Evolutionary conservation across 345 rosid genomes (phyloP).

Genomic region (Litchi chinensis): DNA sequence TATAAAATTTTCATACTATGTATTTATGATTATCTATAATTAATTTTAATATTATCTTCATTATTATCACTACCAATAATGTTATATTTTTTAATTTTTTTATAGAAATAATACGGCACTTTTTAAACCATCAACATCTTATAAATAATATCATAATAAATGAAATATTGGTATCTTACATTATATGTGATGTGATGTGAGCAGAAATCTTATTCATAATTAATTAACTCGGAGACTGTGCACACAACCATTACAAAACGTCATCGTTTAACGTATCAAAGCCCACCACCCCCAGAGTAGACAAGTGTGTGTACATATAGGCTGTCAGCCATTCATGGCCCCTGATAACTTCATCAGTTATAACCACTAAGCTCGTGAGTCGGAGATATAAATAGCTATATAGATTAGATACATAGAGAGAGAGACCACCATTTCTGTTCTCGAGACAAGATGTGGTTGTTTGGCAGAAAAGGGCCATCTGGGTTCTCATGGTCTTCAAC

Average conservation of each 20-base stretch:
- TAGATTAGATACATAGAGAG: neutral
- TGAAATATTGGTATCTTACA: too few species aligned
- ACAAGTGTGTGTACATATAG: slow-evolving; percentile 6
- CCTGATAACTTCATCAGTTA: neutral
- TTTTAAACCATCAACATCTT: too few species aligned
- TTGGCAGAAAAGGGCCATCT: slow-evolving; percentile 45
- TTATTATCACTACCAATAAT: too few species aligned
- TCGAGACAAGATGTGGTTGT: slow-evolving; percentile 40
- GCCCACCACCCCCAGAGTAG: neutral
- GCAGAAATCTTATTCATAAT: too few species aligned
- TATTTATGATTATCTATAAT: too few species aligned
- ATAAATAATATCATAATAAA: too few species aligned
- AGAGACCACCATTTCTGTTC: neutral
- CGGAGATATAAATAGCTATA: slow-evolving; percentile 19
- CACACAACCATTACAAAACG: neutral
- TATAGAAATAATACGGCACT: too few species aligned
- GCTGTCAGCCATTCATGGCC: neutral
- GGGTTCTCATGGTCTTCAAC: slow-evolving; percentile 73
- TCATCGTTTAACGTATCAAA: neutral
- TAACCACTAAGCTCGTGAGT: neutral
- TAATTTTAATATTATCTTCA: too few species aligned
- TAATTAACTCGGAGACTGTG: too few species aligned
- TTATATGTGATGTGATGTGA: too few species aligned
- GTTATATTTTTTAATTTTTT: too few species aligned
- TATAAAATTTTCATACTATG: too few species aligned